Conservation (phyloP, 805 yeast species). For the Babjeviella inositovora region DNA sequence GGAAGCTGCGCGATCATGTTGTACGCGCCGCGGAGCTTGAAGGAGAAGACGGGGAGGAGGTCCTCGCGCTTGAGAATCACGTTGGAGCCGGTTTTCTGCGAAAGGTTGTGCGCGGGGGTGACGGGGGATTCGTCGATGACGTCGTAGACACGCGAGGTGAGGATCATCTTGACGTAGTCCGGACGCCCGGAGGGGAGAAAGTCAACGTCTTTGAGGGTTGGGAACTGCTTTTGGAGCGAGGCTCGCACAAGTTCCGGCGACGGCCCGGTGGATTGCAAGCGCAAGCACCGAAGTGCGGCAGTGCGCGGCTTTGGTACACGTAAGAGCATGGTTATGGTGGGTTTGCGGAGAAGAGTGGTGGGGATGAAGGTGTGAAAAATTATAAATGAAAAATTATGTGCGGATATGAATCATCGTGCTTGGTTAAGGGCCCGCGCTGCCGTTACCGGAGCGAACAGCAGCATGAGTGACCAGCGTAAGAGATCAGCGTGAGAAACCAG, state of each 20-base stretch:
- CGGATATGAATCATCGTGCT: too few species aligned
- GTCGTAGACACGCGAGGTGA: conserved; percentile 90
- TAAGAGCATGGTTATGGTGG: too few species aligned
- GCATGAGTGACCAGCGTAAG: too few species aligned
- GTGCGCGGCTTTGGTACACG: too few species aligned
- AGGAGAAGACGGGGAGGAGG: conserved; percentile 84
- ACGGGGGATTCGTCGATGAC: conserved; percentile 86
- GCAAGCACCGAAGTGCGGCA: too few species aligned
- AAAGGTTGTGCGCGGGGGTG: conserved; percentile 56
- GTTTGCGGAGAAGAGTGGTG: too few species aligned
- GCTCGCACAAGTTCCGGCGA: conserved; percentile 2
- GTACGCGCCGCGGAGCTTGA: conserved; percentile 94
- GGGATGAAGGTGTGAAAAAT: too few species aligned
- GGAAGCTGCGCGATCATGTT: conserved; percentile 84
- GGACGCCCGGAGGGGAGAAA: conserved; percentile 52
- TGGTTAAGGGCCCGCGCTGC: too few species aligned
- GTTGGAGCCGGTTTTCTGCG: conserved; percentile 60
- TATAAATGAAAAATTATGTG: too few species aligned
- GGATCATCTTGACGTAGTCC: conserved; percentile 82
- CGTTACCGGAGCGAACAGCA: too few species aligned
- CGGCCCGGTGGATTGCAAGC: conserved; percentile 7
- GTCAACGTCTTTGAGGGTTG: conserved; percentile 33
- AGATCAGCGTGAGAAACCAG: too few species aligned
- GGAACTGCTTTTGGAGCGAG: conserved; percentile 13
- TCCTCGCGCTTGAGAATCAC: conserved; percentile 85